Evolutionary conservation across 148 eudicot species (phyloP), one percentile per base, ranked within the genome.

Genomic region (Tetragonia tetragonoides): DNA sequence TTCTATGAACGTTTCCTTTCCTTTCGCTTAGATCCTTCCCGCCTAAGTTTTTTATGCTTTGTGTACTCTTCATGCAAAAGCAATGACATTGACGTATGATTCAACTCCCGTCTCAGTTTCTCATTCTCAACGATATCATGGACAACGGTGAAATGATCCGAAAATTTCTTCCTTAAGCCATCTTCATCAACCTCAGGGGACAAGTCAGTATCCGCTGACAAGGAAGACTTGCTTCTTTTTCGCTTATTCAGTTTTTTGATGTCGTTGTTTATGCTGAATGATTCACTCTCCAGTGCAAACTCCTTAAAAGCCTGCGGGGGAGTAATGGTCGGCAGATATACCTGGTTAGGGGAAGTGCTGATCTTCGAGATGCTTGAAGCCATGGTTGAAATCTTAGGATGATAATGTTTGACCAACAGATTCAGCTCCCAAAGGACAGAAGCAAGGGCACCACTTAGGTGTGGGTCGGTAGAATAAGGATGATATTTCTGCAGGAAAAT

Each of bases 401-500:
- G 94, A 80, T 88, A 93, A 81, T 95, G 99, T 77, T 90, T 91
- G 0, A 85, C 77, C 70, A 95, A 75, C 57, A 95, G 89, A 84
- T 89, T 88, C 9, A 95, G 89, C 82, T 95, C 99, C 97, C 99
- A 95, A 38, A 95, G 96, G 39, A 93, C 99, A 0, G 99, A 89
- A 77, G 99, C 92, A 39, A 95, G 91, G 42, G 99, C 99, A 63
- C 99, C 99, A 68, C 97, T 92, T 24, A 86, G 85, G 85, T 92
- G 91, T 7, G 99, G 99, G 77, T 95, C 99, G 16, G 87, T n/a
- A 12, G 93, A 85, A 81, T 86, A 86, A 16, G 99, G 99, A 75
- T 95, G 99, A 81, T 91, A 91, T 83, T 81, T 93, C 99, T 95
- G 90, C 78, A 79, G 49, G 46, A 11, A 73, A 72, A 68, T 57